Percentiles rank a stretch among this genome's conserved stretches.
phyloP scores from a whole-genome alignment of 139 green algal genomes.

The Chlorella sorokiniana region DNA sequence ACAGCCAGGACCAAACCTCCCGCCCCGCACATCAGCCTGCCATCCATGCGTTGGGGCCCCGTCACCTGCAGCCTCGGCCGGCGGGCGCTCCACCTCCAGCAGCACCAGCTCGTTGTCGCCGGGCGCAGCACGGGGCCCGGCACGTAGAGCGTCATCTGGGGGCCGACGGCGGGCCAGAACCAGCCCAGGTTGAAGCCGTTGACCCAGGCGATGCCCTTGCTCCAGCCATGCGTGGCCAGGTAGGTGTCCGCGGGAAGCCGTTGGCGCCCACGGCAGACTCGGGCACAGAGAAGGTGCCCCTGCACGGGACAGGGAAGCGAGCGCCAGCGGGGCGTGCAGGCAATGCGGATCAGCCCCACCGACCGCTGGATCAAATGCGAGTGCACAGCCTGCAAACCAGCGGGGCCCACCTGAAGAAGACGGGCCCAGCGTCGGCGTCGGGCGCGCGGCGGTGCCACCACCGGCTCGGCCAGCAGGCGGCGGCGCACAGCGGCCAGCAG shows the following conservation, averaged over 20 bases:
- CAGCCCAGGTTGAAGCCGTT: constrained; percentile 69
- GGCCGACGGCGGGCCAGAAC: constrained; percentile 35
- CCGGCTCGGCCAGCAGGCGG: background rate
- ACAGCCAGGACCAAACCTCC: background rate
- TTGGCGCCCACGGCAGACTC: background rate
- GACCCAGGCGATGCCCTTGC: constrained; percentile 59
- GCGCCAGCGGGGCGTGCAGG: background rate
- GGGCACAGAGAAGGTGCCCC: constrained; percentile 11
- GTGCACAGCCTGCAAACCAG: background rate
- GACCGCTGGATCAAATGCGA: background rate
- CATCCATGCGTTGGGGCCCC: background rate
- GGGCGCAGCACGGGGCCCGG: constrained; percentile 46
- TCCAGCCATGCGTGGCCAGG: constrained; percentile 46
- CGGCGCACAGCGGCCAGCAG: background rate
- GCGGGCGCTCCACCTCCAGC: constrained; percentile 43
- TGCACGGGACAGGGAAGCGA: background rate
- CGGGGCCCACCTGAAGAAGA: constrained; percentile 31
- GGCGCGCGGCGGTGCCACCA: too few species aligned
- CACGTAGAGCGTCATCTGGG: constrained; percentile 55
- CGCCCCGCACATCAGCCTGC: background rate
- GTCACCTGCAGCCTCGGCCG: background rate
- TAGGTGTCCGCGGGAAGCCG: constrained; percentile 54
- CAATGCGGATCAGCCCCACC: background rate
- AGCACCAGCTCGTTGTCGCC: constrained; percentile 52
- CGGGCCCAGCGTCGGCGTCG: background rate